phyloP scores from a whole-genome alignment of 306 rosid species.

The Alnus glutinosa region DNA sequence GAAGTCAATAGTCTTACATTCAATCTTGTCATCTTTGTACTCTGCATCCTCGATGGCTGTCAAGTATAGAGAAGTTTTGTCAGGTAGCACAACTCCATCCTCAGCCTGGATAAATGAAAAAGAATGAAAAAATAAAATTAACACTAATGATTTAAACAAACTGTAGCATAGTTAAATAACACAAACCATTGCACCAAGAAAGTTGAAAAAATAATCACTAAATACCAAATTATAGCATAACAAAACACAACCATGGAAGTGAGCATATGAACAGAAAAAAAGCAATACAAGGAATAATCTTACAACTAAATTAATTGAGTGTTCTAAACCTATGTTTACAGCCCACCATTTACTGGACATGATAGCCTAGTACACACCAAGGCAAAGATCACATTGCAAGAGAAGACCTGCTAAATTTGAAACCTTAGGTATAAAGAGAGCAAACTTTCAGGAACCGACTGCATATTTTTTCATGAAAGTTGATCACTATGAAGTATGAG shows the following conservation, averaged over 20 bases:
- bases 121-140: background rate
- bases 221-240: background rate
- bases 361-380: background rate
- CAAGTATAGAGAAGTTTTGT: conserved; percentile 75
- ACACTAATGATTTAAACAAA: background rate
- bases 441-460: background rate
- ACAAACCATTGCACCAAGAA: background rate
- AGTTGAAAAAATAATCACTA: background rate
- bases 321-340: background rate
- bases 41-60: conserved; percentile 98
- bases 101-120: conserved; percentile 48
- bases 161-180: background rate
- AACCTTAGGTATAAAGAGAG: background rate
- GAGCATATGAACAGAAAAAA: background rate
- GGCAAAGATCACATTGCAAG: background rate
- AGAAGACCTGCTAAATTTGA: background rate
- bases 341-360: background rate
- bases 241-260: background rate
- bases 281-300: background rate
- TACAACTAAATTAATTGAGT: background rate
- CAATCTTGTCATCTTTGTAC: conserved; percentile 97
- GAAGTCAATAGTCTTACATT: conserved; percentile 64
- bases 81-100: conserved; percentile 85
- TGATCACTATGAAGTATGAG: background rate
- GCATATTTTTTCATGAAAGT: background rate